Evolutionary conservation across 805 yeast species (phyloP).

Genomic region (Candida qinlingensis): DNA sequence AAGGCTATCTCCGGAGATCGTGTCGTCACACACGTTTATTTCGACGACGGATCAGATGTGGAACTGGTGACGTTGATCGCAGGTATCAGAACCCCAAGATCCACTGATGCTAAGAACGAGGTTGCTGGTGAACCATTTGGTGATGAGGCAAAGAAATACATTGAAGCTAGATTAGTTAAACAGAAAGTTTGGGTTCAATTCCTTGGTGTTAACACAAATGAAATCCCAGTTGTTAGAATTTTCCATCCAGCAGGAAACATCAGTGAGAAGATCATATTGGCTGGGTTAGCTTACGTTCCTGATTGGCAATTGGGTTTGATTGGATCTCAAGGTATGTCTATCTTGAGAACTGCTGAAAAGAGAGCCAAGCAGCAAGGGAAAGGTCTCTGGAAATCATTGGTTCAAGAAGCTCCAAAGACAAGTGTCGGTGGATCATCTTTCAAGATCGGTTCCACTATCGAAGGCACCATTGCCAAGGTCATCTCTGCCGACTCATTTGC

Average conservation of each 20-base stretch:
- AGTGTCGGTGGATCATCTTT: conserved; percentile 17
- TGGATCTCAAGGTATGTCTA: conserved; percentile 60
- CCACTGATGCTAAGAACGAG: conserved; percentile 38
- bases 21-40: conserved; percentile 51
- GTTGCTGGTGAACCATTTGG: conserved; percentile 53
- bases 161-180: conserved; percentile 58
- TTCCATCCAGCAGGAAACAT: conserved; percentile 76
- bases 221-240: conserved; percentile 53
- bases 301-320: conserved; percentile 75
- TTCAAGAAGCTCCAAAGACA: conserved; percentile 20
- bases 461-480: conserved; percentile 54
- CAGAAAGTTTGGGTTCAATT: conserved; percentile 52
- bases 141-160: conserved; percentile 58
- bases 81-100: conserved; percentile 69
- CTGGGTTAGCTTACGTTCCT: conserved; percentile 68
- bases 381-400: conserved; percentile 49
- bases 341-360: conserved; percentile 59
- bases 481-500: conserved; percentile 64
- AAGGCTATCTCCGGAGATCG: conserved; percentile 77
- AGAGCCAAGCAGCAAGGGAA: conserved; percentile 50
- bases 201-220: conserved; percentile 57
- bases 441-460: conserved; percentile 42
- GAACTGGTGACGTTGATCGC: conserved; percentile 61
- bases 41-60: conserved; percentile 46
- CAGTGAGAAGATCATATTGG: conserved; percentile 57